Conservation (phyloP, 2,329 filamentous ascomycete genomes). For the Microdochium trichocladiopsis region DNA sequence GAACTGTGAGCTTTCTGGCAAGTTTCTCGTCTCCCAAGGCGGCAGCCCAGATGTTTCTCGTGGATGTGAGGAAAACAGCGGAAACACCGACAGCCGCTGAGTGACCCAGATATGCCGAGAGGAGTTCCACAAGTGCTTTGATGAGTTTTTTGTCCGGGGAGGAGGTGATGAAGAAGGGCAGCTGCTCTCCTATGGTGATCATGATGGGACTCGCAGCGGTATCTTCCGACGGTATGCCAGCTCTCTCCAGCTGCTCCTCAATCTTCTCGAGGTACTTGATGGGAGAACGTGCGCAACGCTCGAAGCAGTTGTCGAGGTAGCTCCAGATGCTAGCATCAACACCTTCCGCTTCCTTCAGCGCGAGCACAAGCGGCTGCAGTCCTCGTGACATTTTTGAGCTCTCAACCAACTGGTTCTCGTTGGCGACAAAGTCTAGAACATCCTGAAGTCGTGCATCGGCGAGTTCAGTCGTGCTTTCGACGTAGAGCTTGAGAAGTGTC, state of each 20-base stretch:
- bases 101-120: slow-evolving; percentile 49
- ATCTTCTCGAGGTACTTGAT: slow-evolving; percentile 77
- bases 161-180: slow-evolving; percentile 58
- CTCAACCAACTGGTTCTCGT: slow-evolving; percentile 61
- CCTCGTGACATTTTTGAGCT: slow-evolving; percentile 28
- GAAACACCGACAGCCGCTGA: slow-evolving; percentile 46
- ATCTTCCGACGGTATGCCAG: slow-evolving; percentile 10
- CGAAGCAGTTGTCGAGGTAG: slow-evolving; percentile 79
- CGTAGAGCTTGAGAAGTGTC: slow-evolving; percentile 56
- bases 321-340: slow-evolving; percentile 41
- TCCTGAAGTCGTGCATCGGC: slow-evolving; percentile 42
- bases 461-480: slow-evolving; percentile 38
- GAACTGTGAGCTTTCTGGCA: slow-evolving; percentile 20
- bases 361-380: slow-evolving; percentile 38
- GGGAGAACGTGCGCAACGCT: slow-evolving; percentile 65
- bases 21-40: slow-evolving; percentile 26
- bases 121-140: slow-evolving; percentile 45
- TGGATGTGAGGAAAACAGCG: slow-evolving; percentile 31
- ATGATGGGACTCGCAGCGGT: slow-evolving; percentile 52
- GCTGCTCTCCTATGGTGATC: slow-evolving; percentile 69
- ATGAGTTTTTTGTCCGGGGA: slow-evolving; percentile 31
- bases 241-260: slow-evolving; percentile 25
- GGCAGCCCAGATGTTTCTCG: slow-evolving; percentile 33
- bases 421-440: slow-evolving; percentile 53
- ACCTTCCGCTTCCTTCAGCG: slow-evolving; percentile 23